phyloP scores from a whole-genome alignment of 225 moss, liverwort and hornwort genomes.

The Sphagnum contortum region DNA sequence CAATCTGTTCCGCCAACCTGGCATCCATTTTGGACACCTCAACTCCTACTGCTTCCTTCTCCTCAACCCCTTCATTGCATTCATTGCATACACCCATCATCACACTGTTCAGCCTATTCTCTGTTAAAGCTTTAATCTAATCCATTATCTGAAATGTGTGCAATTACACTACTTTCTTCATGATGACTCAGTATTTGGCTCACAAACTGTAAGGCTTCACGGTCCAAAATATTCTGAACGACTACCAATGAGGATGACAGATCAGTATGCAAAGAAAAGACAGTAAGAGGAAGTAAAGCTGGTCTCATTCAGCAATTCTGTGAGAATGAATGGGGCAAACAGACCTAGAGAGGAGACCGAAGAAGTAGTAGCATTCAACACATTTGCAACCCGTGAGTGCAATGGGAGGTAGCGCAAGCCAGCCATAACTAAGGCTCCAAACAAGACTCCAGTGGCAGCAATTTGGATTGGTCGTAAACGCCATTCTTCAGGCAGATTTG shows the following conservation, averaged over 20 bases:
- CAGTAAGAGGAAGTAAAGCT: too few species aligned
- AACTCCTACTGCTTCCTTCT: constrained; percentile 28
- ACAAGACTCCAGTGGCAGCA: constrained; percentile 57
- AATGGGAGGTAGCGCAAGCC: constrained; percentile 55
- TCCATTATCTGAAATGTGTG: neutral
- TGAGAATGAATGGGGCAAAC: neutral
- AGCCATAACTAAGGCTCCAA: constrained; percentile 63
- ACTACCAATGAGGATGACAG: too few species aligned
- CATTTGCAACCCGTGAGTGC: constrained; percentile 20
- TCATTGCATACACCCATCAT: constrained; percentile 20
- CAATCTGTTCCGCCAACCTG: constrained; percentile 68
- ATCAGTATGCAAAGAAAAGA: too few species aligned
- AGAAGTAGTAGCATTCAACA: constrained; percentile 20
- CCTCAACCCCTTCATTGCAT: constrained; percentile 38
- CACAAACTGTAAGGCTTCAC: neutral
- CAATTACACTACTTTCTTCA: neutral
- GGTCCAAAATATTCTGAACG: neutral
- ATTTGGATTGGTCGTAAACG: constrained; percentile 37
- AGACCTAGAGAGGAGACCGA: constrained; percentile 52
- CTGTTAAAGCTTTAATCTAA: too few species aligned
- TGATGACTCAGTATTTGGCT: neutral
- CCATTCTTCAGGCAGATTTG: constrained; percentile 11
- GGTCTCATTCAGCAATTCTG: too few species aligned
- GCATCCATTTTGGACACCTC: constrained; percentile 82
- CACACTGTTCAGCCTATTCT: constrained; percentile 15